Percentiles rank a stretch among this genome's conserved stretches.
phyloP scores from a whole-genome alignment of 805 yeast species.

The Starmerella apicola region DNA sequence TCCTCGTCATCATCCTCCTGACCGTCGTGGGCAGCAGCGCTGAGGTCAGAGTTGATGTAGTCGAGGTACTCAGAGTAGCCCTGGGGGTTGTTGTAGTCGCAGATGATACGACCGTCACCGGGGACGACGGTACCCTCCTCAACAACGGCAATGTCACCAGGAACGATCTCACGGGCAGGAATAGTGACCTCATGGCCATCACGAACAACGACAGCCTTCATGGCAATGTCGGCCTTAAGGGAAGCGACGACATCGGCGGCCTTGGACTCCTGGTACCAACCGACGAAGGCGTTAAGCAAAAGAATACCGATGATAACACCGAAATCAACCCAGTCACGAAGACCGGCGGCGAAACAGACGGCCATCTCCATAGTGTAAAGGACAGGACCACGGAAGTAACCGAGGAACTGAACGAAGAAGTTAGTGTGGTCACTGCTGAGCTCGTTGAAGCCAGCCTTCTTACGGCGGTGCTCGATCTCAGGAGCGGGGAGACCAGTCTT shows the following conservation, averaged over 20 bases:
- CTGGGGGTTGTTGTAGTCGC: slow-evolving; percentile 29
- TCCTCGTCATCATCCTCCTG: slow-evolving; percentile 24
- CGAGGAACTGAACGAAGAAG: slow-evolving; percentile 62
- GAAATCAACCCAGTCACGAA: slow-evolving; percentile 96
- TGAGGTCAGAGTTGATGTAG: slow-evolving; percentile 28
- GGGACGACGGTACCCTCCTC: slow-evolving; percentile 91
- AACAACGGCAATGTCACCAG: slow-evolving; percentile 84
- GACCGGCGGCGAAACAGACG: slow-evolving; percentile 87
- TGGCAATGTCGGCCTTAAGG: slow-evolving; percentile 87
- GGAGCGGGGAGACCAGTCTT: slow-evolving; percentile 60
- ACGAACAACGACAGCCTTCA: slow-evolving; percentile 76
- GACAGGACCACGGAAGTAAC: slow-evolving; percentile 87
- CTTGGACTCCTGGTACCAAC: slow-evolving; percentile 95
- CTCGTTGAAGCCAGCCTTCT: slow-evolving; percentile 80
- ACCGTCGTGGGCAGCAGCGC: slow-evolving; percentile 21
- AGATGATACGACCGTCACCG: slow-evolving; percentile 72
- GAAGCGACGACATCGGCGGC: slow-evolving; percentile 96
- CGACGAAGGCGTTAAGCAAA: slow-evolving; percentile 79
- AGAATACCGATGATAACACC: slow-evolving; percentile 91
- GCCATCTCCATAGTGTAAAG: slow-evolving; percentile 96
- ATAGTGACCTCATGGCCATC: slow-evolving; percentile 68
- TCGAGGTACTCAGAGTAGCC: slow-evolving; percentile 30
- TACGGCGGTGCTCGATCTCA: slow-evolving; percentile 72
- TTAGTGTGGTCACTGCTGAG: slow-evolving; percentile 80
- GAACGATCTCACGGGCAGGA: slow-evolving; percentile 76